Conservation (phyloP, 371 early-diverging fungal species). For the Apophysomyces ossiformis region DNA sequence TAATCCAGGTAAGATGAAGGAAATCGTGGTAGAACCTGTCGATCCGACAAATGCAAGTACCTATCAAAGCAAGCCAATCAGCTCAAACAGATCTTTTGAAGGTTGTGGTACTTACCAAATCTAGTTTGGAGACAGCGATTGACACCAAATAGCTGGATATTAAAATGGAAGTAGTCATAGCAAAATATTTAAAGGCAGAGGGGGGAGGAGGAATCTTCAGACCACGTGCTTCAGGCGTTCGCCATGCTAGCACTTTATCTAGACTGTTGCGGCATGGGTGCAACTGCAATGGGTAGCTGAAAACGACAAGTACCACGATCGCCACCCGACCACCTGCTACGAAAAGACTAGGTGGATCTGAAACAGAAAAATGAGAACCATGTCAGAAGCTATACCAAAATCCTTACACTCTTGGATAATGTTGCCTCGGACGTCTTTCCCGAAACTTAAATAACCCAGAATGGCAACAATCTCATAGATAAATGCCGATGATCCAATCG, state of each 20-base stretch:
- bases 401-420: conserved; percentile 85
- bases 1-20: conserved; percentile 96
- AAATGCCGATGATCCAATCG: conserved; percentile 79
- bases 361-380: not conserved
- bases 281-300: conserved; percentile 97
- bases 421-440: conserved; percentile 85
- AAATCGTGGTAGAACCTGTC: conserved; percentile 97
- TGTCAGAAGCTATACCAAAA: not conserved
- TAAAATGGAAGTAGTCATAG: conserved; percentile 76
- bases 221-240: conserved; percentile 31
- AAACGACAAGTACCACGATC: conserved; percentile 89
- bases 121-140: conserved; percentile 76
- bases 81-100: conserved; percentile 22
- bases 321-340: conserved; percentile 89
- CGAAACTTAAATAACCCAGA: conserved; percentile 96
- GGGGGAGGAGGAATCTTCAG: conserved; percentile 38
- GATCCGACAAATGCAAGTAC: conserved; percentile 96
- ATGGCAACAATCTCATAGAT: conserved; percentile 93
- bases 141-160: conserved; percentile 74
- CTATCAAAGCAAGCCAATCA: conserved; percentile 34
- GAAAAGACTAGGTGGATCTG: conserved; percentile 70
- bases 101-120: conserved; percentile 56
- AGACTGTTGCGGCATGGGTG: conserved; percentile 95
- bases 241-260: conserved; percentile 75
- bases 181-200: conserved; percentile 59